Evolutionary conservation across 441 rosid species (phyloP).

Genomic region (Flueggea neowawraea): DNA sequence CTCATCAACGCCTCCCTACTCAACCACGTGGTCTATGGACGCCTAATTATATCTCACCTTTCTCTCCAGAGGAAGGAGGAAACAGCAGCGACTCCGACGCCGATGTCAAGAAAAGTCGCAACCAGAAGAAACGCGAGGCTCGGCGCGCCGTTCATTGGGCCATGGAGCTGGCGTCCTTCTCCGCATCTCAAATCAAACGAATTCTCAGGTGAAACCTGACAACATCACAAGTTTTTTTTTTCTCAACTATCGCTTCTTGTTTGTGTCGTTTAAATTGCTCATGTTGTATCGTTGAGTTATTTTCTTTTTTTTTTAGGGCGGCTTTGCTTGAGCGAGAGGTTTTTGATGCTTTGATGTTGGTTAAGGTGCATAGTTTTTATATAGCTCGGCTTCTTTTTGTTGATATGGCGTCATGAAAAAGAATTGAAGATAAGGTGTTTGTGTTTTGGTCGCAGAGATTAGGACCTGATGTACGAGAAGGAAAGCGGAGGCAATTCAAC

Average conservation of each 20-base stretch:
- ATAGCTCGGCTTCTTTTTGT: background rate
- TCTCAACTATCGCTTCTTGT: too few relatives aligned
- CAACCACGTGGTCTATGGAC: slow-evolving; percentile 30
- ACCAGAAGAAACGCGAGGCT: slow-evolving; percentile 89
- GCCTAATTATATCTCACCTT: slow-evolving; percentile 23
- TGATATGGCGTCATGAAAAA: background rate
- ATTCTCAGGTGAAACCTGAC: slow-evolving; percentile 38
- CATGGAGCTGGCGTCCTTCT: slow-evolving; percentile 70
- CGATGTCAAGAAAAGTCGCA: slow-evolving; percentile 54
- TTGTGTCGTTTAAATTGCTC: background rate
- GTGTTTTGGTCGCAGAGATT: slow-evolving; percentile 62
- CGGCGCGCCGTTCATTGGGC: slow-evolving; percentile 80
- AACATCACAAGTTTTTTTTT: background rate
- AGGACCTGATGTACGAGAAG: slow-evolving; percentile 74
- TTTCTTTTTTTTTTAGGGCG: slow-evolving; percentile 28
- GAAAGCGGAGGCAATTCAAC: slow-evolving; percentile 79
- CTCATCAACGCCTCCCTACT: slow-evolving; percentile 22
- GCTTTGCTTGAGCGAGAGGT: slow-evolving; percentile 68
- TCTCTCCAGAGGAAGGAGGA: slow-evolving; percentile 27
- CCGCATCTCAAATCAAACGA: slow-evolving; percentile 60
- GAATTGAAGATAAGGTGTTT: slow-evolving; percentile 52
- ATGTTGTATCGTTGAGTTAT: background rate
- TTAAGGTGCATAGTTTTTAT: slow-evolving; percentile 45
- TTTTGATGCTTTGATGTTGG: slow-evolving; percentile 72
- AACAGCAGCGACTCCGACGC: slow-evolving; percentile 41